phyloP scores from a whole-genome alignment of 306 rosid genomes.

The Castanopsis chinensis region DNA sequence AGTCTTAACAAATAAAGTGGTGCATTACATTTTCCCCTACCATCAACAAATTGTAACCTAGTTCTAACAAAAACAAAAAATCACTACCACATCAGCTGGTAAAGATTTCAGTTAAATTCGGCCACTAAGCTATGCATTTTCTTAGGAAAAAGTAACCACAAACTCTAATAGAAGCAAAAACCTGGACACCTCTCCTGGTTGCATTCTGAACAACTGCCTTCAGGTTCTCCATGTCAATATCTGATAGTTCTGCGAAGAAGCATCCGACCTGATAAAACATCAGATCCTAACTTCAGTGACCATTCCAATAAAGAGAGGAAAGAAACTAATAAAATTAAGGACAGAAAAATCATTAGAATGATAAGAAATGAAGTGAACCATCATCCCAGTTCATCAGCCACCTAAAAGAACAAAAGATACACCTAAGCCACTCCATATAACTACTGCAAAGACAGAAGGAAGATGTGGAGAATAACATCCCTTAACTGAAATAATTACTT shows the following conservation, averaged over 20 bases:
- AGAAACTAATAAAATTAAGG: constrained; percentile 2
- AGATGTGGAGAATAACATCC: background rate
- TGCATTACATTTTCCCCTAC: constrained; percentile 12
- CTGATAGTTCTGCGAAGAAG: constrained; percentile 46
- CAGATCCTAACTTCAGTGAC: background rate
- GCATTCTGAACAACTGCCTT: constrained; percentile 43
- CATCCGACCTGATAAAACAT: constrained; percentile 69
- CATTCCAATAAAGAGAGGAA: constrained; percentile 3
- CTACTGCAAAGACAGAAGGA: background rate
- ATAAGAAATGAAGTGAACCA: background rate
- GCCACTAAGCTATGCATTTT: constrained; percentile 12
- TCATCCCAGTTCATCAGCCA: background rate
- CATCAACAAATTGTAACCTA: constrained; percentile 6
- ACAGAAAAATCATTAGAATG: constrained; percentile 3
- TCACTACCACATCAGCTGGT: background rate
- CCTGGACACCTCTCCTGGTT: constrained; percentile 57
- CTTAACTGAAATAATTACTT: background rate
- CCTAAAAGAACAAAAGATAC: background rate
- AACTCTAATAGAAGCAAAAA: constrained; percentile 33
- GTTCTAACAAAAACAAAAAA: constrained; percentile 4
- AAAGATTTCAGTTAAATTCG: constrained; percentile 1
- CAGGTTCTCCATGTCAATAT: constrained; percentile 47
- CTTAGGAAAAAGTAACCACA: background rate
- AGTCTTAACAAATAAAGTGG: constrained; percentile 10
- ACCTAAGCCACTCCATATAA: background rate